Percentiles rank a stretch among this genome's conserved stretches.
These are phyloP conservation scores for Trypanosoma brucei DNA, from an alignment of 208 protist species.

Conservation along the genomic window DNA sequence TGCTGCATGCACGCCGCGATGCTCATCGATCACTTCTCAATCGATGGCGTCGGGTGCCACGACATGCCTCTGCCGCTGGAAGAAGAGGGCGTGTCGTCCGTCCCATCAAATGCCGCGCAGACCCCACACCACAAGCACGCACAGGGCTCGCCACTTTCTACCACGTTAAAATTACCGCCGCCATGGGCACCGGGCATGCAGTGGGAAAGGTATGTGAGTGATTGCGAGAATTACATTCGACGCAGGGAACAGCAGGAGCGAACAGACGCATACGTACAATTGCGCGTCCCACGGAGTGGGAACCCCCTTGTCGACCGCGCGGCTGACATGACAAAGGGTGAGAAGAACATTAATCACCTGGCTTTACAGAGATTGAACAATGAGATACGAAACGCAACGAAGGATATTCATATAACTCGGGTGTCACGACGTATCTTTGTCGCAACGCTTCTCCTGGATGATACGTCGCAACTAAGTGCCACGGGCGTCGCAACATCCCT, in stretches of 20 bases:
- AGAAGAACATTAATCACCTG: slow-evolving; percentile 2
- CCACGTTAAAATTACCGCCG: slow-evolving; percentile 2
- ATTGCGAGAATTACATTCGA: slow-evolving; percentile 33
- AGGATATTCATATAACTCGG: slow-evolving; percentile 30
- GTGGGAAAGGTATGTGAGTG: slow-evolving; percentile 43
- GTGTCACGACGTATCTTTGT: slow-evolving; percentile 33
- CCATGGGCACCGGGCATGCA: slow-evolving; percentile 18
- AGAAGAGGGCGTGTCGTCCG: not conserved
- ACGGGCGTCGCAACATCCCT: slow-evolving; percentile 37
- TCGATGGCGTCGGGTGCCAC: slow-evolving; percentile 1
- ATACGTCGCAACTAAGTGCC: slow-evolving; percentile 27
- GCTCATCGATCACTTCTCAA: slow-evolving; percentile 69
- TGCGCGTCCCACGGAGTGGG: slow-evolving; percentile 31
- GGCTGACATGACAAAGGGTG: slow-evolving; percentile 27
- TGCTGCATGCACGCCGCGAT: slow-evolving; percentile 73
- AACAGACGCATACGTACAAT: slow-evolving; percentile 17
- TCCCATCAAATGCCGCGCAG: not conserved
- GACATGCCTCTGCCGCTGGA: slow-evolving; percentile 9
- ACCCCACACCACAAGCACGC: not conserved
- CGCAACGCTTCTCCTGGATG: slow-evolving; percentile 46
- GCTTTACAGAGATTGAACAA: slow-evolving; percentile 52
- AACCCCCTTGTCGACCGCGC: slow-evolving; percentile 57
- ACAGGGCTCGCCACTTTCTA: not conserved
- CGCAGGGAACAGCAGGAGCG: slow-evolving; percentile 3
- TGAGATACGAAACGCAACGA: slow-evolving; percentile 24